Percentiles rank a stretch among this genome's conserved stretches.
Evolutionary conservation across 192 early-diverging fungal species (phyloP).

Genomic region (Rhizophagus clarus): DNA sequence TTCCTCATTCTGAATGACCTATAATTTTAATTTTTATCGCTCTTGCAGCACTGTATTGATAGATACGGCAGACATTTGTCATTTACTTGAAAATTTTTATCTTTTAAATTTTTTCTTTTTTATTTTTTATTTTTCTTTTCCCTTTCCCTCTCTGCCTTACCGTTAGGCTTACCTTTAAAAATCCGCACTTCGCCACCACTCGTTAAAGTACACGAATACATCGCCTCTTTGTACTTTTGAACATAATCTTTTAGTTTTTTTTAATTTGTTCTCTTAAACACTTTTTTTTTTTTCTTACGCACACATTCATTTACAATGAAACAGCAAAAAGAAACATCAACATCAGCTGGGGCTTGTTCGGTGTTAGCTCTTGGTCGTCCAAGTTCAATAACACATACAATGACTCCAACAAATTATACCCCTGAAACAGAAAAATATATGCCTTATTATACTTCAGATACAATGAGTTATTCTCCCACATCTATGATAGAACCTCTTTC

Average conservation of each 20-base stretch:
- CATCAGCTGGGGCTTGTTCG: slow-evolving; percentile 12
- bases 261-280: too few species aligned
- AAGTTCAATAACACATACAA: slow-evolving; percentile 4
- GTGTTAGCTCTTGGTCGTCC: slow-evolving; percentile 19
- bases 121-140: neutral
- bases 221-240: slow-evolving; percentile 11
- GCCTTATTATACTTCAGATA: slow-evolving; percentile 11
- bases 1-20: too few species aligned
- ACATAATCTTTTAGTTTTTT: neutral
- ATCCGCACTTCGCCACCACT: slow-evolving; percentile 14
- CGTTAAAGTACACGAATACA: slow-evolving; percentile 3
- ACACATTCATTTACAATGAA: slow-evolving; percentile 5
- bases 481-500: slow-evolving; percentile 22
- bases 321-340: slow-evolving; percentile 18
- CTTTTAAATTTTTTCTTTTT: too few species aligned
- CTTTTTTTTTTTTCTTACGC: neutral
- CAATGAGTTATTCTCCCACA: neutral
- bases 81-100: too few species aligned
- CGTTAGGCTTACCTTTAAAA: slow-evolving; percentile 7
- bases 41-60: too few species aligned
- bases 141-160: neutral
- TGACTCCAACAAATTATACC: slow-evolving; percentile 6
- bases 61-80: too few species aligned
- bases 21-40: too few species aligned
- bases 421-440: slow-evolving; percentile 1